Base-by-base conservation (phyloP, 306 rosid species). In the Dalbergia cultrata region DNA sequence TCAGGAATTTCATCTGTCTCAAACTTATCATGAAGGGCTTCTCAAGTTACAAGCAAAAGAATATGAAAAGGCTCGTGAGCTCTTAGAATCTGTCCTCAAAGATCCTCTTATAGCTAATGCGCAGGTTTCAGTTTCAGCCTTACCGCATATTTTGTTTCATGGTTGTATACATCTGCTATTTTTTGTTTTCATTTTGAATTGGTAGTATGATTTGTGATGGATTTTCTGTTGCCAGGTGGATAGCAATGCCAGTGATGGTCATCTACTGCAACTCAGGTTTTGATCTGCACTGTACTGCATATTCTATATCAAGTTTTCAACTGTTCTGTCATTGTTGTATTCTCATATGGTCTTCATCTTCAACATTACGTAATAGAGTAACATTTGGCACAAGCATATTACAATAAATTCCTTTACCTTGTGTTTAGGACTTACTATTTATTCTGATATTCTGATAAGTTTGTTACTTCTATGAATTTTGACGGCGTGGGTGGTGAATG, bases 1-100 rank as follows among this genome's bases (percentile, higher is more conserved):
- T 84, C 93, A 95, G 99, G 99, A 95, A 87, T 95, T 93, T 84
- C 96, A 90, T 88, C 89, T 95, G 37, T 89, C 99, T 67, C 97
- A 95, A 83, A 91, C 94, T 71, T 95, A 95, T 81, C 99, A 93
- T 77, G 97, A 93, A 39, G 99, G 99, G 33, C 97, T 95, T 70
- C 92, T 86, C 61, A 93, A 89, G 84, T 85, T 95, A 76, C 94
- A 95, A 88, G 86, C 88, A 13, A 91, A 93, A 86, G 96, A 91
- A n/a, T 95, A 87, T 71, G 93, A 89, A 60, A 91, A 90, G 88
- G 97, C 99, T 45, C 85, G 89, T 0, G 83, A 95, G 83, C 89
- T 95, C 54, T 88, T 95, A 73, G 98, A 95, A 58, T 90, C 90
- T 60, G 96, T 93, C 17, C 92, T 95, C 7, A 90, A 87, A 80